Base-by-base conservation (phyloP, 2,329 filamentous ascomycete genomes). In the Cercospora canescens region DNA sequence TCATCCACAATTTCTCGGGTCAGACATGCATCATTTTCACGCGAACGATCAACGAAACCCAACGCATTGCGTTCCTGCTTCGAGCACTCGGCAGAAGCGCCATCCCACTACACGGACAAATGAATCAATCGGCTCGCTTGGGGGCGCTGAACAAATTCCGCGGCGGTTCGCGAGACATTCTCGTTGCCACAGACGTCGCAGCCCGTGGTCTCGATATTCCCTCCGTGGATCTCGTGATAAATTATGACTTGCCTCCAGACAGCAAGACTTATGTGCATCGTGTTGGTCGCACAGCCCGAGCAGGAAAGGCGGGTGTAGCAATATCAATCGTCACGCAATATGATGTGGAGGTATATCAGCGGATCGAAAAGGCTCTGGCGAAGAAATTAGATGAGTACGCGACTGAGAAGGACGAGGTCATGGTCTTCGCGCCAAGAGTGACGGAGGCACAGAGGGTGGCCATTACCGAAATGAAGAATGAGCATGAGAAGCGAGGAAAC, bases 181-280 rank as follows among this genome's bases (percentile, higher is more conserved):
- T 99, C 4, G 91, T 97, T 3, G 93, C 93, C 11, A 97, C 94
- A 0, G 94, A 97, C 77, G 92, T 97, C n/a, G 94, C 94, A 1
- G 92, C 94, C 1, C 89, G 94, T 77, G 94, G 94, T 84, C 84
- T 97, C 6, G 94, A 97, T 82, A 96, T 97, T 55, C 93, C 93
- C 12, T 90, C 88, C n/a, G 93, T 97, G 12, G 93, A 96, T 70
- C 81, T 94, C 0, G 92, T 97, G 2, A 78, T 97, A 70, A 97
- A 97, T 80, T 91, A 89, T 71, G 93, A 97, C 74, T 81, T 97
- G 2, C 92, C 93, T 0, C 86, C 88, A 30, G 92, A 96, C 79
- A 91, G 88, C 73, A 96, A 96, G 80, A 97, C 93, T 0, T 96
- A 96, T 73, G 91, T 97, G 34, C 93, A 97, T 79, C 87, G 93